phyloP scores from a whole-genome alignment of 1,284 basidiomycete species.

The Leccinum solheimii region DNA sequence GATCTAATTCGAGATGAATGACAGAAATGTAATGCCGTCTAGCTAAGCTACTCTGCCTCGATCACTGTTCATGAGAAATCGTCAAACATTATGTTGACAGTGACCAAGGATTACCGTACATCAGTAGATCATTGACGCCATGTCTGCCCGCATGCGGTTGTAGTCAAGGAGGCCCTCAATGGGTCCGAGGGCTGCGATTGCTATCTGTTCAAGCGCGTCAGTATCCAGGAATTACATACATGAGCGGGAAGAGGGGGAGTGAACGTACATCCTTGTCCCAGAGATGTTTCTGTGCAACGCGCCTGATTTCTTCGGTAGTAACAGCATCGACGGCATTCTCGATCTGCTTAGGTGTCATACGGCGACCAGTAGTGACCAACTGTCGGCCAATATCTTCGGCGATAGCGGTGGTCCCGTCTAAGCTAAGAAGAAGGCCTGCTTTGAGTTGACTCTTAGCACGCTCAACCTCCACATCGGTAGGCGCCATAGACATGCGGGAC shows the following conservation, averaged over 20 bases:
- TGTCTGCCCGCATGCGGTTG: conserved; percentile 78
- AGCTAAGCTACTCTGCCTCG: conserved; percentile 10
- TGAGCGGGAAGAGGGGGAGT: not conserved
- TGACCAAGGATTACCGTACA: not conserved
- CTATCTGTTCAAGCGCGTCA: conserved; percentile 50
- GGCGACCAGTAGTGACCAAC: conserved; percentile 89
- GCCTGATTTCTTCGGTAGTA: conserved; percentile 86
- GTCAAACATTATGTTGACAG: not conserved
- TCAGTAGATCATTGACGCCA: conserved; percentile 77
- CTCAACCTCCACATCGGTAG: conserved; percentile 88
- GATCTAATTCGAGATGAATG: conserved; percentile 24
- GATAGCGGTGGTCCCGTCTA: conserved; percentile 95
- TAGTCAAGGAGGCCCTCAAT: conserved; percentile 88
- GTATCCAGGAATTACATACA: conserved; percentile 16
- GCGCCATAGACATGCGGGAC: conserved; percentile 92
- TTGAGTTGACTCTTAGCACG: conserved; percentile 98
- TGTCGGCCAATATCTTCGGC: conserved; percentile 99
- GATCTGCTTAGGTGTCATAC: conserved; percentile 92
- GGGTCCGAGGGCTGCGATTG: conserved; percentile 80
- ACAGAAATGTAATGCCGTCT: conserved; percentile 22
- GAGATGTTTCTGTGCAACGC: conserved; percentile 93
- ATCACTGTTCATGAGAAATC: not conserved
- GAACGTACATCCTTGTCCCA: conserved; percentile 91
- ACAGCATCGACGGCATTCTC: conserved; percentile 93
- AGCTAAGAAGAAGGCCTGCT: conserved; percentile 85